Percentiles rank a stretch among this genome's conserved stretches.
Conservation (phyloP, 495 filamentous ascomycete species). For the Penicillium pancosmium region DNA sequence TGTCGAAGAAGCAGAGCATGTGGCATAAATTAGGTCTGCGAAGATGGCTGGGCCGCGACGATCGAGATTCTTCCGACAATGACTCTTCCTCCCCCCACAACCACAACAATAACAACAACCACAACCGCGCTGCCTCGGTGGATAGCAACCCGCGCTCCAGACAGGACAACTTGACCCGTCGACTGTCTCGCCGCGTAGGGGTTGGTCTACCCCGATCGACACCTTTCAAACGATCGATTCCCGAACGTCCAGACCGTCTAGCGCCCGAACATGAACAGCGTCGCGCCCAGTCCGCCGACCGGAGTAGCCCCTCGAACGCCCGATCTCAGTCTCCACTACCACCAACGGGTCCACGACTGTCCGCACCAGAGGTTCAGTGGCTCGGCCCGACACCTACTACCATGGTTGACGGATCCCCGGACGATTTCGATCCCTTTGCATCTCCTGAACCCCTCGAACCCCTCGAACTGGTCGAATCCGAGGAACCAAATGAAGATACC, state of each 20-base stretch:
- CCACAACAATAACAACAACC: not conserved
- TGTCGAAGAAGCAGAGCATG: slow-evolving; percentile 51
- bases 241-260: slow-evolving; percentile 74
- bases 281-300: slow-evolving; percentile 74
- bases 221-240: slow-evolving; percentile 80
- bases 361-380: slow-evolving; percentile 53
- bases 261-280: slow-evolving; percentile 65
- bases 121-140: slow-evolving; percentile 25
- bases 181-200: slow-evolving; percentile 71
- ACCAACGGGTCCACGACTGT: slow-evolving; percentile 45
- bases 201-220: slow-evolving; percentile 73
- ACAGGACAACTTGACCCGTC: slow-evolving; percentile 51
- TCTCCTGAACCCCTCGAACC: not conserved
- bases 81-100: slow-evolving; percentile 3
- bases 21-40: slow-evolving; percentile 52
- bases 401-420: slow-evolving; percentile 35
- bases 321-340: slow-evolving; percentile 48
- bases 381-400: slow-evolving; percentile 39
- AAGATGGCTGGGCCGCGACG: slow-evolving; percentile 53
- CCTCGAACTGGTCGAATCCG: slow-evolving; percentile 9
- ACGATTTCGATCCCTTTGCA: slow-evolving; percentile 15
- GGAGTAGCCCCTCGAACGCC: slow-evolving; percentile 52
- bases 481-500: slow-evolving; percentile 26
- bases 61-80: slow-evolving; percentile 37
- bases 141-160: slow-evolving; percentile 39